Evolutionary conservation across 1,284 basidiomycete species (phyloP).

Genomic region (Rhodotorula sp.): DNA sequence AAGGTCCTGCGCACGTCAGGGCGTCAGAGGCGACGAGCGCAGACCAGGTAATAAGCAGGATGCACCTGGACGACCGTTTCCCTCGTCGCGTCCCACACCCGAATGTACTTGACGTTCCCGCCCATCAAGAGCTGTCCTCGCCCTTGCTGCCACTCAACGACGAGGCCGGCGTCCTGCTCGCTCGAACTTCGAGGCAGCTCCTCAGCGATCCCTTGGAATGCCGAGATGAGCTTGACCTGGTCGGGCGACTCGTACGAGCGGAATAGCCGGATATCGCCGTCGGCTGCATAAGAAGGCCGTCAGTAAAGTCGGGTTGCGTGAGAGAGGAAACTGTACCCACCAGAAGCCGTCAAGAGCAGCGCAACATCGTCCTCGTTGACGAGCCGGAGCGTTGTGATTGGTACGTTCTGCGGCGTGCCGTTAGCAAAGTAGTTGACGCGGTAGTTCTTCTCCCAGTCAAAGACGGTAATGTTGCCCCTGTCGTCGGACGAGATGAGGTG

Average conservation of each 20-base stretch:
- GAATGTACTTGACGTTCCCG: slow-evolving; percentile 84
- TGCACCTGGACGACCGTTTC: slow-evolving; percentile 77
- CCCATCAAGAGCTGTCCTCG: slow-evolving; percentile 81
- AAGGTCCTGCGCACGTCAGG: slow-evolving; percentile 61
- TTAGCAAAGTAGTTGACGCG: slow-evolving; percentile 83
- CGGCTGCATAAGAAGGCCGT: slow-evolving; percentile 56
- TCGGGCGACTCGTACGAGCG: slow-evolving; percentile 68
- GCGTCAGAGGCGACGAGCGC: slow-evolving; percentile 3
- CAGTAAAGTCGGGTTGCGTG: not conserved
- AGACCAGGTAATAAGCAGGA: slow-evolving; percentile 7
- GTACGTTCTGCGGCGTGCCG: slow-evolving; percentile 62
- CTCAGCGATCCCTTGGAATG: slow-evolving; percentile 86
- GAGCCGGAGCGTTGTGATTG: slow-evolving; percentile 83
- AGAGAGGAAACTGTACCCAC: slow-evolving; percentile 51
- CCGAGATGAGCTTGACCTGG: slow-evolving; percentile 77
- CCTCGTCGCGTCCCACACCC: slow-evolving; percentile 92
- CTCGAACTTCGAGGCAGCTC: slow-evolving; percentile 57
- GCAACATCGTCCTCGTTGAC: slow-evolving; percentile 96
- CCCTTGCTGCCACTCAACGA: slow-evolving; percentile 92
- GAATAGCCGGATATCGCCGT: slow-evolving; percentile 87
- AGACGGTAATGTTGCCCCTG: slow-evolving; percentile 83
- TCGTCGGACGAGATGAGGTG: slow-evolving; percentile 85
- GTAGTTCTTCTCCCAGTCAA: slow-evolving; percentile 85
- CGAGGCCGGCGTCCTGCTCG: slow-evolving; percentile 73
- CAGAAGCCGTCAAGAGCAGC: slow-evolving; percentile 81